A percentile compares a stretch with the other conserved stretches of the same genome.
Evolutionary conservation across 1,284 basidiomycete genomes (phyloP).

Genomic region (Bjerkandera adusta): DNA sequence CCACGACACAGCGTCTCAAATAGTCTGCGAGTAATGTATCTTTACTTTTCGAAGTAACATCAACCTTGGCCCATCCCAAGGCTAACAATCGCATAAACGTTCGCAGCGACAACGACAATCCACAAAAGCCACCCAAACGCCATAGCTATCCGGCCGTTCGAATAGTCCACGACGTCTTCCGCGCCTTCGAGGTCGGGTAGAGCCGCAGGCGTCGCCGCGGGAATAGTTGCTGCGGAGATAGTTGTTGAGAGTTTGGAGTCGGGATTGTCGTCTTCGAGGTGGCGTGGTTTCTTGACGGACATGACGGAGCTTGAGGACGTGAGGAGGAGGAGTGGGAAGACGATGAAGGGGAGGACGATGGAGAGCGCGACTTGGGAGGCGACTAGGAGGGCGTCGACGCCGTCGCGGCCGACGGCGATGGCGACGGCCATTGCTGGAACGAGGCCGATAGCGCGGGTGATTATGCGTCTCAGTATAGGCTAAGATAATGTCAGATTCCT

Average conservation of each 20-base stretch:
- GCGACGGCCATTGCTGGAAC: constrained; percentile 88
- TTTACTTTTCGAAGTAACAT: background rate
- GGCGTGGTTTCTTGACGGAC: constrained; percentile 5
- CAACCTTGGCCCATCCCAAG: constrained; percentile 37
- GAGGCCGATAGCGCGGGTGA: constrained; percentile 85
- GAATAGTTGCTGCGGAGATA: background rate
- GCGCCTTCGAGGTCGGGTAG: constrained; percentile 14
- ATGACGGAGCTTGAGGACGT: constrained; percentile 53
- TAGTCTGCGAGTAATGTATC: background rate
- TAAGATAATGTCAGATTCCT: constrained; percentile 28
- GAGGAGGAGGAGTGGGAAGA: constrained; percentile 77
- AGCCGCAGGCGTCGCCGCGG: background rate
- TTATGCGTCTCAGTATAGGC: constrained; percentile 78
- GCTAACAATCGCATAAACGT: constrained; percentile 60
- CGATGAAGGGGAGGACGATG: constrained; percentile 87
- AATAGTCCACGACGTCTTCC: constrained; percentile 49
- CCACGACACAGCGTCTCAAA: no score
- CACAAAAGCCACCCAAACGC: constrained; percentile 61
- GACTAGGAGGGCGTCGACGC: constrained; percentile 83
- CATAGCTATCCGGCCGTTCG: constrained; percentile 55
- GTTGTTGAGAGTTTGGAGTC: constrained; percentile 6
- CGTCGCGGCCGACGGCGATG: constrained; percentile 67
- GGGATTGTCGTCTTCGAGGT: constrained; percentile 6
- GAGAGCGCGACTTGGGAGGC: constrained; percentile 87
- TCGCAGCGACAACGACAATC: constrained; percentile 63